phyloP scores from a whole-genome alignment of 2,329 filamentous ascomycete genomes.

The Graphilbum sp. region DNA sequence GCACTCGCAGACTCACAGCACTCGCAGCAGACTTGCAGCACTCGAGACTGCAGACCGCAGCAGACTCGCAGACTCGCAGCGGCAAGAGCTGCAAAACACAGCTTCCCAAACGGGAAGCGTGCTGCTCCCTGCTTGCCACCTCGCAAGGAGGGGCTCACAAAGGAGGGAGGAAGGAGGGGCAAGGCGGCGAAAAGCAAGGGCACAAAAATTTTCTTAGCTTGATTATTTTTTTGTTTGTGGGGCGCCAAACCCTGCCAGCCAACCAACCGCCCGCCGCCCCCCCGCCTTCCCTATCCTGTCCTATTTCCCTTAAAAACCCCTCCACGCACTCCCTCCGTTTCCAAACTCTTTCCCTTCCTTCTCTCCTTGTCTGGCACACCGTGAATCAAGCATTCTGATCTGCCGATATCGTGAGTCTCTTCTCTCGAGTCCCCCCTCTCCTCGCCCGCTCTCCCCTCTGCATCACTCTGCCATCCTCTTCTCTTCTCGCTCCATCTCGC shows the following conservation, averaged over 20 bases:
- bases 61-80: too few species aligned
- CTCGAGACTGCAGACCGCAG: too few species aligned
- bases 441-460: constrained; percentile 2
- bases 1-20: too few species aligned
- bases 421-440: constrained; percentile 5
- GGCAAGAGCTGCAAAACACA: too few species aligned
- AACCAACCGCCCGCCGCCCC: constrained; percentile 8
- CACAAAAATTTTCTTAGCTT: constrained; percentile 1
- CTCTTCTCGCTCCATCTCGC: background rate
- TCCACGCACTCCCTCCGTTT: constrained; percentile 9
- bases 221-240: constrained; percentile 7
- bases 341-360: constrained; percentile 11
- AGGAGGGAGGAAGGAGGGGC: background rate
- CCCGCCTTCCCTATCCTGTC: constrained; percentile 1
- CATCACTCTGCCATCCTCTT: background rate
- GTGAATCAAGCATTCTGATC: constrained; percentile 23
- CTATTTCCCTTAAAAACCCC: constrained; percentile 11
- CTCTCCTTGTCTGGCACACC: constrained; percentile 21
- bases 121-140: too few species aligned
- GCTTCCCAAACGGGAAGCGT: too few species aligned
- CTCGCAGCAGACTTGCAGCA: too few species aligned
- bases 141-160: too few species aligned
- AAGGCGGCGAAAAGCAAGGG: background rate
- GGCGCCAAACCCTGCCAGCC: constrained; percentile 10
- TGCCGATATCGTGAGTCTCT: constrained; percentile 11